Conservation (phyloP, 2,329 filamentous ascomycete species). For the Neofusicoccum laricinum region DNA sequence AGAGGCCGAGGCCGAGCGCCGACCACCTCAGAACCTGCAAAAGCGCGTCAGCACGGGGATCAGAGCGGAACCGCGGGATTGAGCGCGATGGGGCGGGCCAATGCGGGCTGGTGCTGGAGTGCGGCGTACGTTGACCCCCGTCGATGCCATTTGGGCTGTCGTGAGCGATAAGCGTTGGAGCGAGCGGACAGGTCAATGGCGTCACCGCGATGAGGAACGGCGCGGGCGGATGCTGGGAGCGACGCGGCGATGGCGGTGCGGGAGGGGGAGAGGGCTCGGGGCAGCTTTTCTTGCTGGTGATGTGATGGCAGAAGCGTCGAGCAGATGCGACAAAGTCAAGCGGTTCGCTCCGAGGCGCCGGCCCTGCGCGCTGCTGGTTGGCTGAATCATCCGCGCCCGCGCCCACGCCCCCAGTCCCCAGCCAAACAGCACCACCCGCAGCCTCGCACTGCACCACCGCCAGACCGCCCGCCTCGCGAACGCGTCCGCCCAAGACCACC, state of each 20-base stretch:
- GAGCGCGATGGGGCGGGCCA: conserved; percentile 1
- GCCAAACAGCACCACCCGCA: not conserved
- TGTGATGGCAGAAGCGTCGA: conserved; percentile 15
- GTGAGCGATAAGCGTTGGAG: conserved; percentile 8
- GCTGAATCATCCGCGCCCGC: conserved; percentile 13
- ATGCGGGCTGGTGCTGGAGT: conserved; percentile 13
- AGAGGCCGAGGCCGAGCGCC: conserved; percentile 83
- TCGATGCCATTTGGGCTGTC: conserved; percentile 16
- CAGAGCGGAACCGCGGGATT: not conserved
- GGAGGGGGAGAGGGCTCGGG: not conserved
- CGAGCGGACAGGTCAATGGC: conserved; percentile 16
- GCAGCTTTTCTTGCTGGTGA: conserved; percentile 14
- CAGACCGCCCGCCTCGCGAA: not conserved
- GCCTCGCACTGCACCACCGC: not conserved
- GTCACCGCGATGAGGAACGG: conserved; percentile 10
- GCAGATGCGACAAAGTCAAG: conserved; percentile 15
- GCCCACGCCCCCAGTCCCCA: not conserved
- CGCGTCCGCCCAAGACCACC: not conserved
- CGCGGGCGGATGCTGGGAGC: conserved; percentile 12
- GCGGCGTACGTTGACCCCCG: conserved; percentile 51
- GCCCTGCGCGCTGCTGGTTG: not conserved
- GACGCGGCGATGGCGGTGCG: conserved; percentile 9
- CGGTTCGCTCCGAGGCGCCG: conserved; percentile 15
- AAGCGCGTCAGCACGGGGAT: conserved; percentile 9
- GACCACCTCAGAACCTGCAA: conserved; percentile 92